These are phyloP conservation scores for Austroboletus festivus DNA, from an alignment of 768 basidiomycete genomes.

Conservation along the genomic window DNA sequence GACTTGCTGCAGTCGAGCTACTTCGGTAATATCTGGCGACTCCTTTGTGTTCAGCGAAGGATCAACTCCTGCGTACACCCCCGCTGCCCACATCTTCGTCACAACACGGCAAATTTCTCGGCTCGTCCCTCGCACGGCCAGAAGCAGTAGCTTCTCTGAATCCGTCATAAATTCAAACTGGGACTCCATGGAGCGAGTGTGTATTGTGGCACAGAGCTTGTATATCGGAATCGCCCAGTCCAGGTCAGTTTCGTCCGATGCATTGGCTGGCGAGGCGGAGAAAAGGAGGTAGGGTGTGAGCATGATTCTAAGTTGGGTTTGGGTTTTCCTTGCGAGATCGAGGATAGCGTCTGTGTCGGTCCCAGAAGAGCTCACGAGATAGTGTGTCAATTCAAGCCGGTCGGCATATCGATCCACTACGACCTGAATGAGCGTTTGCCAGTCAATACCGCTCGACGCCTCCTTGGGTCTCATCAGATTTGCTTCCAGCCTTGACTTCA, in stretches of 20 bases:
- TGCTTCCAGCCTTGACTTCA: constrained; percentile 7
- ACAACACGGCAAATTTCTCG: constrained; percentile 46
- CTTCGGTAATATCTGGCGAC: not conserved
- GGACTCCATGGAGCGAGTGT: constrained; percentile 16
- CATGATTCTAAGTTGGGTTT: constrained; percentile 26
- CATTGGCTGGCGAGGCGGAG: constrained; percentile 5
- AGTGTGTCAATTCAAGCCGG: constrained; percentile 26
- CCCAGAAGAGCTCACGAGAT: constrained; percentile 19
- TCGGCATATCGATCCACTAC: constrained; percentile 31
- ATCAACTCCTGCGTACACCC: constrained; percentile 24
- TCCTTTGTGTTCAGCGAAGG: not conserved
- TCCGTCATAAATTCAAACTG: constrained; percentile 17
- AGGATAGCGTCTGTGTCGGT: constrained; percentile 2
- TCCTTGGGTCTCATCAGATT: constrained; percentile 9
- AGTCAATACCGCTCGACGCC: constrained; percentile 32
- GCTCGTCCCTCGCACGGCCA: constrained; percentile 31
- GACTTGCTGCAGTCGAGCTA: constrained; percentile 8
- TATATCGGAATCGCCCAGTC: constrained; percentile 33
- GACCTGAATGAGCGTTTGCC: constrained; percentile 29
- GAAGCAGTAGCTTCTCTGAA: constrained; percentile 29
- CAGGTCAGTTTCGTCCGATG: not conserved
- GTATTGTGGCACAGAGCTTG: constrained; percentile 27
- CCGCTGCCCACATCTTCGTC: constrained; percentile 47
- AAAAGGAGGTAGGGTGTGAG: constrained; percentile 29
- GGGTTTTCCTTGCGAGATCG: constrained; percentile 10